Evolutionary conservation across 192 early-diverging fungal genomes (phyloP), one percentile per base, ranked within the genome.

Genomic region (Chytriomyces confervae): DNA sequence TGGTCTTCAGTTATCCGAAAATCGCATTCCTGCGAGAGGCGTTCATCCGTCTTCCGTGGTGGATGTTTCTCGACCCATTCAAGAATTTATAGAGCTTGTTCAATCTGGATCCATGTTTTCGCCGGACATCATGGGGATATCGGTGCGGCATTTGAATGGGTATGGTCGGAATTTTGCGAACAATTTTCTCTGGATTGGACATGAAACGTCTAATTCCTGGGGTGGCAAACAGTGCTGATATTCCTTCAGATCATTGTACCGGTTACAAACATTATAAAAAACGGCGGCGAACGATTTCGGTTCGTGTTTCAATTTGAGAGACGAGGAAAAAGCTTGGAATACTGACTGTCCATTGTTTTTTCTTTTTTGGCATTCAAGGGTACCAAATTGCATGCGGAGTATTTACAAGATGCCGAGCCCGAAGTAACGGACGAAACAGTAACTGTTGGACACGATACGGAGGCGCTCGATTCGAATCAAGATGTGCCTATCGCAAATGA

Each of bases 71-170:
- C 89, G 91, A 86, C 93, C 94, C 6, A 92, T 89, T 23, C 79
- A 84, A 29, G 95, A 95, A 66, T 98, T 96, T 86, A 91, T 87
- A 23, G 87, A 89, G 10, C 80, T 95, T 50, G 93, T 98, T 65
- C 93, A 93, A 65, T 64, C 72, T 11, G 93, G 93, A 91, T 92
- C 94, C 73, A 83, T 87, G 67, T 96, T 83, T 75, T 91, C 94
- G 63, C 84, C 84, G 7, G 69, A 75, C 36, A 79, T 66, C 24
- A 95, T 93, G 93, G 87, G 82, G 7, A 89, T 96, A 57, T 78
- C 83, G 16, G 86, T 95, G 44, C 72, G 80, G 49, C 66, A 77
- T 63, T 75, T 86, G 62, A 87, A 83, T 78, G 80, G 78, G 85
- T 84, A 51, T 46, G 61, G n/a, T 29, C 44, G 23, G 9, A 11